Conservation (phyloP, 352 stramenopile species). For the Pythium guiyangense region DNA sequence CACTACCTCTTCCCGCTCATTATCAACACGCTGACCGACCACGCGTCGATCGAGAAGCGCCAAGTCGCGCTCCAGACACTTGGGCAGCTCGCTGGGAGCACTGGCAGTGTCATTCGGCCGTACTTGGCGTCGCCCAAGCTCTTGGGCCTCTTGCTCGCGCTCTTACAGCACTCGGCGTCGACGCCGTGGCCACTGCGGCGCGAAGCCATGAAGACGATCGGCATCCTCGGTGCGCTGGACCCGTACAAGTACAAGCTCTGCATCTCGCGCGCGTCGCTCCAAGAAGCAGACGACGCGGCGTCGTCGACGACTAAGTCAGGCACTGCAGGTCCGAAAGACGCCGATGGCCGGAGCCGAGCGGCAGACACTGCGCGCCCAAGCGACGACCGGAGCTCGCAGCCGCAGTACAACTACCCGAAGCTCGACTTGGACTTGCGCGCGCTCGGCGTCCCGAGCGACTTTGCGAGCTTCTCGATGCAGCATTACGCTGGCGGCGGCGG, state of each 20-base stretch:
- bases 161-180: conserved; percentile 90
- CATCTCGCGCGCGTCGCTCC: conserved; percentile 58
- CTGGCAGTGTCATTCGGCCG: conserved; percentile 90
- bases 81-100: conserved; percentile 92
- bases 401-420: conserved; percentile 34
- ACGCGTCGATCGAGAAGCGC: conserved; percentile 94
- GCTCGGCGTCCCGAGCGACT: conserved; percentile 50
- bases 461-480: conserved; percentile 50
- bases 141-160: conserved; percentile 91
- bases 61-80: conserved; percentile 95
- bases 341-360: background rate
- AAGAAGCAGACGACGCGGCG: conserved; percentile 57
- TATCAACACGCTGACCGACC: conserved; percentile 95
- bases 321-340: background rate
- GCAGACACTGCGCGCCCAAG: too few relatives aligned
- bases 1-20: conserved; percentile 95
- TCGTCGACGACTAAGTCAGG: conserved; percentile 12
- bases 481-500: conserved; percentile 11
- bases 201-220: conserved; percentile 96
- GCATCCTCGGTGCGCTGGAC: conserved; percentile 94
- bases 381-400: conserved; percentile 10
- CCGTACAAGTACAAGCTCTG: conserved; percentile 94
- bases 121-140: conserved; percentile 96
- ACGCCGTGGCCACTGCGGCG: conserved; percentile 90
- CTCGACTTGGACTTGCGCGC: conserved; percentile 56